Evolutionary conservation across 805 yeast genomes (phyloP).

Genomic region (Saturnispora quitensis): DNA sequence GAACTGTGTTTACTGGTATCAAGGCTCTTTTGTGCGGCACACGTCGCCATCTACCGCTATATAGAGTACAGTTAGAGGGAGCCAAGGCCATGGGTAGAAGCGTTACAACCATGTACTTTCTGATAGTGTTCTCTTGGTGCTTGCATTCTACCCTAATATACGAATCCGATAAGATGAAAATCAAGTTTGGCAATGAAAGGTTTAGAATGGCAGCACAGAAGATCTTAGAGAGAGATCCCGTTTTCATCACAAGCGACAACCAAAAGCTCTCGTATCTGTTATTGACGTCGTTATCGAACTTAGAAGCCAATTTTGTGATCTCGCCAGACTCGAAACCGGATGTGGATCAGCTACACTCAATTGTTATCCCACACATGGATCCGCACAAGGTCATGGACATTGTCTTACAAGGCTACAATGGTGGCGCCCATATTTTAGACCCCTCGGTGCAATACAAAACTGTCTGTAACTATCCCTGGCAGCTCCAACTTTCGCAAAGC

Average conservation of each 20-base stretch:
- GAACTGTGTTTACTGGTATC: conserved; percentile 28
- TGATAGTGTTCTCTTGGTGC: conserved; percentile 76
- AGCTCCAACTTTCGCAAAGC: not conserved
- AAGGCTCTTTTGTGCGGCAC: conserved; percentile 25
- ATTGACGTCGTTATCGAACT: conserved; percentile 42
- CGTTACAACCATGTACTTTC: conserved; percentile 21
- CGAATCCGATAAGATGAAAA: conserved; percentile 58
- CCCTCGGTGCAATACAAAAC: conserved; percentile 37
- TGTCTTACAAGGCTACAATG: conserved; percentile 46
- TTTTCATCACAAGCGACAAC: conserved; percentile 34
- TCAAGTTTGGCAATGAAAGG: conserved; percentile 49
- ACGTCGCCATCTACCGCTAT: conserved; percentile 31
- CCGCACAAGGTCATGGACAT: conserved; percentile 38
- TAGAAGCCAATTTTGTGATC: conserved; percentile 54
- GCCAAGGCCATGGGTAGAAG: conserved; percentile 14
- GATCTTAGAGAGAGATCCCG: conserved; percentile 42
- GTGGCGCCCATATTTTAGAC: conserved; percentile 46
- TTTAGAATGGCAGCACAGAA: conserved; percentile 60
- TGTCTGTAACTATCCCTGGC: not conserved
- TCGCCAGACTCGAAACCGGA: conserved; percentile 50
- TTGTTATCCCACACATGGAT: conserved; percentile 34
- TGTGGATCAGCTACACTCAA: conserved; percentile 34
- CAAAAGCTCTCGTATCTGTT: conserved; percentile 39
- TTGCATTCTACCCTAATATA: conserved; percentile 82
- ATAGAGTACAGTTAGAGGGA: conserved; percentile 35